Evolutionary conservation across 1,284 basidiomycete species (phyloP), one percentile per base, ranked within the genome.

Genomic region (Rhodofomes roseus): DNA sequence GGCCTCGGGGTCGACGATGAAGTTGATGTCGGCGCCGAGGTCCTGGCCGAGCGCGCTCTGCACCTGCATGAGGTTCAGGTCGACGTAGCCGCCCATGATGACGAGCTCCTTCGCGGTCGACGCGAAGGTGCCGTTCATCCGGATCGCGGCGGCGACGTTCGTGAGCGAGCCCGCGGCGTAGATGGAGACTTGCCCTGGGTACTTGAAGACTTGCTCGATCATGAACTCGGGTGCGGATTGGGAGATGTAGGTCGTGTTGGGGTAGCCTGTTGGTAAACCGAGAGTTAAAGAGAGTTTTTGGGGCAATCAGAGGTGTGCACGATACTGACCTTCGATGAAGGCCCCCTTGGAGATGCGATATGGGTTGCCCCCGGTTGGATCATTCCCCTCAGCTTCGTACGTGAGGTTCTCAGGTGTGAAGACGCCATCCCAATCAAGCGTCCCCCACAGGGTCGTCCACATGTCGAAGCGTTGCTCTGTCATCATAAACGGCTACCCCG

Each of bases 181-280:
- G 50, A 52, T 52, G 20, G 50, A 52, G 7, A 52, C 34, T 12
- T 52, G 7, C 12, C 50, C 50, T 8, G 50, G 50, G 31, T 52
- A 37, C 31, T 52, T 52, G 50, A 52, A 52, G n/a, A 52, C 50
- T 23, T 52, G 50, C 50, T 52, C 50, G n/a, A 52, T 52, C 50
- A 52, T 52, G 50, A 52, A 52, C 20, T 52, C 31, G 31, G 50
- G 50, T 12, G 50, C 50, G 4, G 50, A 34, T 25, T 52, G 31
- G 1, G 29, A 23, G 50, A 52, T 52, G 50, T 52, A 52, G 3
- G 50, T 52, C 31, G 50, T 37, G 31, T 52, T 52, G 4, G 50
- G 50, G 20, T 52, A 52, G 31, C 50, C 50, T 52, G 12, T 2
- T 3, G n/a, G 22, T 23, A 20, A 51, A 25, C 6, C 9, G 31